These are phyloP conservation scores for Xylariales sp. DNA, from an alignment of 2,329 filamentous ascomycete genomes.

Conservation along the genomic window DNA sequence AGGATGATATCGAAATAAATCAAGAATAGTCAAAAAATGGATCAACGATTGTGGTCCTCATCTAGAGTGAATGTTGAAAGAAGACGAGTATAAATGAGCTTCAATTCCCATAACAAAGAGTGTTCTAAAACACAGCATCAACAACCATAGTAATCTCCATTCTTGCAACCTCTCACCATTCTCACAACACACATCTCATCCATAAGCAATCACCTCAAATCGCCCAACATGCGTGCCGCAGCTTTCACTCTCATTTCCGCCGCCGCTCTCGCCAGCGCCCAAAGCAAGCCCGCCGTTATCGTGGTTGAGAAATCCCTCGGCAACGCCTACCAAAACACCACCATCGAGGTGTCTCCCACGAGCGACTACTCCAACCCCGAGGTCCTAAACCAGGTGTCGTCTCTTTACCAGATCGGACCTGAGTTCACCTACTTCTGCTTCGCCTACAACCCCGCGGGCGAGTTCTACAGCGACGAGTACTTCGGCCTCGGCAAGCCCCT, in stretches of 20 bases:
- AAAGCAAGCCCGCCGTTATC: slow-evolving; percentile 7
- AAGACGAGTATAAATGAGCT: slow-evolving; percentile 8
- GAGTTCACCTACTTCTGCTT: slow-evolving; percentile 33
- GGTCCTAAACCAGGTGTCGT: slow-evolving; percentile 29
- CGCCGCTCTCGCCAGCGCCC: slow-evolving; percentile 16
- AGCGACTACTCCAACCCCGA: slow-evolving; percentile 18
- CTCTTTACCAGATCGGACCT: slow-evolving; percentile 28
- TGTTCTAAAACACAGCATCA: background rate
- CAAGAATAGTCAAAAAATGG: background rate
- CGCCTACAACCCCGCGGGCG: slow-evolving; percentile 27
- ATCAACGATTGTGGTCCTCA: background rate
- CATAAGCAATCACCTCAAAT: background rate
- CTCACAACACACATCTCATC: background rate
- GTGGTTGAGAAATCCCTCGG: slow-evolving; percentile 30
- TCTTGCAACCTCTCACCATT: background rate
- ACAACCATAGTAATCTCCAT: background rate
- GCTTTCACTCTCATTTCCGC: slow-evolving; percentile 23
- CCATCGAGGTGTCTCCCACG: slow-evolving; percentile 10
- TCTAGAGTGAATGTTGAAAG: background rate
- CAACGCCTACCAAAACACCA: slow-evolving; percentile 28
- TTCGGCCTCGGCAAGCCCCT: slow-evolving; percentile 31
- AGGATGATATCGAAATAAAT: background rate
- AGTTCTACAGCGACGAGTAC: slow-evolving; percentile 25
- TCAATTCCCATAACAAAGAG: background rate
- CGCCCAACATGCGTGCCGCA: slow-evolving; percentile 27